Conservation (phyloP, 2,329 filamentous ascomycete genomes). For the Colletotrichum lindemuthianum region DNA sequence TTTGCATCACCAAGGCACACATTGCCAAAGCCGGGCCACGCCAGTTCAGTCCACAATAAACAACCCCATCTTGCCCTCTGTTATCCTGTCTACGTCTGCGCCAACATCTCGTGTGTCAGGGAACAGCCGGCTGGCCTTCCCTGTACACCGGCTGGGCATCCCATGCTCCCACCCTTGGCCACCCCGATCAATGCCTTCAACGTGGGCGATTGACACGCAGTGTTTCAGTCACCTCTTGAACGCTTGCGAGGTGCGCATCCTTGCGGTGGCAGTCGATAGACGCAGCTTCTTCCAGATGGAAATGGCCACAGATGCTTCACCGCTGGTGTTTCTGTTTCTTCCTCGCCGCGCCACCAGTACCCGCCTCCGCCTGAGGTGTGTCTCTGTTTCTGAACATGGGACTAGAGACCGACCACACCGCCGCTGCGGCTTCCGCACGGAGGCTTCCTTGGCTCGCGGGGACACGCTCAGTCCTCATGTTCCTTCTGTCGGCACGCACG, state of each 20-base stretch:
- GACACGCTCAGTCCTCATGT: slow-evolving; percentile 21
- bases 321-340: not conserved
- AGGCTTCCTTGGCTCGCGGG: slow-evolving; percentile 4
- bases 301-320: too few species aligned
- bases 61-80: not conserved
- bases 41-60: too few species aligned
- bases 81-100: not conserved
- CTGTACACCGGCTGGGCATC: slow-evolving; percentile 24
- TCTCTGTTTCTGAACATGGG: slow-evolving; percentile 33
- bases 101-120: slow-evolving; percentile 1
- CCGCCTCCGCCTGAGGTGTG: not conserved
- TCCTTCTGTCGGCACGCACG: not conserved
- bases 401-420: slow-evolving; percentile 14
- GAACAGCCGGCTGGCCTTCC: slow-evolving; percentile 11
- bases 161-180: slow-evolving; percentile 3
- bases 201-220: slow-evolving; percentile 4
- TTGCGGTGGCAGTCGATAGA: not conserved
- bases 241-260: slow-evolving; percentile 12
- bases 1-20: too few species aligned
- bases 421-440: slow-evolving; percentile 5
- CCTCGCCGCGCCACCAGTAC: not conserved
- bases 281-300: too few species aligned
- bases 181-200: slow-evolving; percentile 13
- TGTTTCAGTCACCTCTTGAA: slow-evolving; percentile 26
- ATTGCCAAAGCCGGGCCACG: not conserved